A percentile compares a stretch with the other conserved stretches of the same genome.
Conservation (phyloP, 768 basidiomycete genomes). For the Serendipita sp. region DNA sequence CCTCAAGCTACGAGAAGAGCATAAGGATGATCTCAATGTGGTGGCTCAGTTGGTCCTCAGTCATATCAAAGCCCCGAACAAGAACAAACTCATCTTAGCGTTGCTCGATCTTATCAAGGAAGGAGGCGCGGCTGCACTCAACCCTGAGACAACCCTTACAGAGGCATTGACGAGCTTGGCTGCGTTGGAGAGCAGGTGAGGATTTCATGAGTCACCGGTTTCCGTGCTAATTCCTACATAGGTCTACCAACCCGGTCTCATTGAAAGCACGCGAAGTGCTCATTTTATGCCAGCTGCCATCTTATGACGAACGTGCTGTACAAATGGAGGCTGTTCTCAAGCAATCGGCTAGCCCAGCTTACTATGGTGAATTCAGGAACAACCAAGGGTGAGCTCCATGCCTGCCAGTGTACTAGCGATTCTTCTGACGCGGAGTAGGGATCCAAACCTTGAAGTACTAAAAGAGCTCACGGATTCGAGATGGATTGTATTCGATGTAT, state of each 20-base stretch:
- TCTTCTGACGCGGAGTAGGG: conserved; percentile 26
- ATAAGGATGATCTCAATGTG: conserved; percentile 84
- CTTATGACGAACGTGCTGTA: conserved; percentile 79
- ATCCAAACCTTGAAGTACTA: conserved; percentile 72
- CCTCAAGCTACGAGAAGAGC: conserved; percentile 72
- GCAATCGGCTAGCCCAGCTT: conserved; percentile 68
- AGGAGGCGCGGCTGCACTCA: conserved; percentile 57
- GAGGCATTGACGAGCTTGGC: conserved; percentile 69
- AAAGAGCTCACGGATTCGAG: conserved; percentile 90
- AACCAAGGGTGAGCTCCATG: conserved; percentile 35
- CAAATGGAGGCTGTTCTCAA: conserved; percentile 94
- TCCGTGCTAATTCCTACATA: conserved; percentile 16
- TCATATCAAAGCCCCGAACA: conserved; percentile 89
- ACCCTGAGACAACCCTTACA: conserved; percentile 56
- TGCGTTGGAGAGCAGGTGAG: conserved; percentile 74
- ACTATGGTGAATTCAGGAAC: conserved; percentile 71
- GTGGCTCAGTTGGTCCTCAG: conserved; percentile 78
- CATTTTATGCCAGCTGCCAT: conserved; percentile 91
- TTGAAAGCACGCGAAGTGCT: conserved; percentile 95
- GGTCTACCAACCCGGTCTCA: conserved; percentile 80
- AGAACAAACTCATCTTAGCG: conserved; percentile 72
- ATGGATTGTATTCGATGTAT: conserved; percentile 93
- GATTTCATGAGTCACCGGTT: conserved; percentile 8
- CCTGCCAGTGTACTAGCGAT: conserved; percentile 11
- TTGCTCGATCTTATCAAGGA: conserved; percentile 83